Conservation (phyloP, 73 alveolate species). For the Paramecium sonneborni region DNA sequence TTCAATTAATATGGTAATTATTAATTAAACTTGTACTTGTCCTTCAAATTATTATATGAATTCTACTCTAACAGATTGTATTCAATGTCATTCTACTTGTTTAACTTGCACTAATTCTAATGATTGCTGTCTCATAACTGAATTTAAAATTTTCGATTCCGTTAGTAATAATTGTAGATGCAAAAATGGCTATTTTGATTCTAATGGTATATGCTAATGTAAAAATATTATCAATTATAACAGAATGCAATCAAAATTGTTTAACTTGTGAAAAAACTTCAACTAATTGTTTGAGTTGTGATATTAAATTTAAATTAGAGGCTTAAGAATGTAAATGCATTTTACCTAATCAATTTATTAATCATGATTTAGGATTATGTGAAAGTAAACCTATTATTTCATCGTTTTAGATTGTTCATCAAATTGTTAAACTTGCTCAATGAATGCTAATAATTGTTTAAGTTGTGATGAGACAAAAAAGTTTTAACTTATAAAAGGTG, state of each 20-base stretch:
- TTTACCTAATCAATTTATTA: background rate
- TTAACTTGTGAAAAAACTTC: background rate
- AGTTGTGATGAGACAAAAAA: background rate
- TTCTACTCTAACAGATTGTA: background rate
- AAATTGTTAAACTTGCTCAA: background rate
- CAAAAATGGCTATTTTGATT: background rate
- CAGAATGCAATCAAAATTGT: background rate
- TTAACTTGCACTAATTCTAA: background rate
- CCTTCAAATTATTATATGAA: background rate
- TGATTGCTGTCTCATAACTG: background rate
- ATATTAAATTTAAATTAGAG: background rate
- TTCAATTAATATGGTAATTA: background rate
- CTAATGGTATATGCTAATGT: background rate
- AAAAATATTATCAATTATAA: background rate
- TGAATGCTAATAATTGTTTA: background rate
- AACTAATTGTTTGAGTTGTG: background rate
- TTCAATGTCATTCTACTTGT: background rate
- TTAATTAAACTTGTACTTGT: background rate
- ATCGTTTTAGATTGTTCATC: background rate
- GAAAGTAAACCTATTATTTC: background rate
- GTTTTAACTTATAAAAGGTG: background rate
- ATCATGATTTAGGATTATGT: background rate
- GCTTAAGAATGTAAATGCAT: background rate
- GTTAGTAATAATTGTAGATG: background rate
- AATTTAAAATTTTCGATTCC: background rate